These are phyloP conservation scores for Colletotrichum navitas DNA, from an alignment of 2,329 filamentous ascomycete genomes.

Conservation along the genomic window DNA sequence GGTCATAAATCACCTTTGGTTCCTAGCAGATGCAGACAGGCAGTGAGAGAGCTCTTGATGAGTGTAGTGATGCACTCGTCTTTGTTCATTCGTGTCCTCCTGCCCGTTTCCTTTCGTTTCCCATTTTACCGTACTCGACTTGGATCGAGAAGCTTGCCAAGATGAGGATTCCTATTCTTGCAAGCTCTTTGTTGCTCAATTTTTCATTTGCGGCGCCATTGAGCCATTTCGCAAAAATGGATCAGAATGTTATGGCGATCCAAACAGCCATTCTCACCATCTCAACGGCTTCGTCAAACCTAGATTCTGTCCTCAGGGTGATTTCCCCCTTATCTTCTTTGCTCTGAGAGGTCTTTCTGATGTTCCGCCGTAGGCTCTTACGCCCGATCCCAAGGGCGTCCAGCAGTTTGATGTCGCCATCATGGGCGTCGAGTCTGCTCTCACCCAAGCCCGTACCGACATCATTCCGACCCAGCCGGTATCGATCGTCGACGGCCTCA, in stretches of 20 bases:
- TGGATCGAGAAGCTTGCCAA: constrained; percentile 3
- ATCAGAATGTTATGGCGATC: constrained; percentile 1
- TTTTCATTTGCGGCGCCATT: constrained; percentile 4
- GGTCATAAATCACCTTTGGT: neutral
- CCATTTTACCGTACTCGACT: neutral
- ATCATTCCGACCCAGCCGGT: constrained; percentile 43
- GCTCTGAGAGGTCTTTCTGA: neutral
- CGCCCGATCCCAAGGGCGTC: constrained; percentile 18
- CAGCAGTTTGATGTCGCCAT: constrained; percentile 8
- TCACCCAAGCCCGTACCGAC: constrained; percentile 32
- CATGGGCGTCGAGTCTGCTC: constrained; percentile 32
- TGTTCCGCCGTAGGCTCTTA: constrained; percentile 16
- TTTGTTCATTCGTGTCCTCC: neutral
- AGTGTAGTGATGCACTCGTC: neutral
- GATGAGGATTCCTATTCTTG: constrained; percentile 17
- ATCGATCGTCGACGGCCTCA: constrained; percentile 44
- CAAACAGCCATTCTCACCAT: constrained; percentile 18
- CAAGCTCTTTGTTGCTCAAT: constrained; percentile 11
- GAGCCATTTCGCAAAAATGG: constrained; percentile 1
- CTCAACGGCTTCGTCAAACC: constrained; percentile 17
- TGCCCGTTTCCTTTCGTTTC: neutral
- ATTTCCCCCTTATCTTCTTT: neutral
- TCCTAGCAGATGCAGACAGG: neutral
- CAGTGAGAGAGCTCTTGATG: neutral
- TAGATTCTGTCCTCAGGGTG: constrained; percentile 24